These are phyloP conservation scores for Pichia exigua DNA, from an alignment of 805 yeast species.

Conservation along the genomic window DNA sequence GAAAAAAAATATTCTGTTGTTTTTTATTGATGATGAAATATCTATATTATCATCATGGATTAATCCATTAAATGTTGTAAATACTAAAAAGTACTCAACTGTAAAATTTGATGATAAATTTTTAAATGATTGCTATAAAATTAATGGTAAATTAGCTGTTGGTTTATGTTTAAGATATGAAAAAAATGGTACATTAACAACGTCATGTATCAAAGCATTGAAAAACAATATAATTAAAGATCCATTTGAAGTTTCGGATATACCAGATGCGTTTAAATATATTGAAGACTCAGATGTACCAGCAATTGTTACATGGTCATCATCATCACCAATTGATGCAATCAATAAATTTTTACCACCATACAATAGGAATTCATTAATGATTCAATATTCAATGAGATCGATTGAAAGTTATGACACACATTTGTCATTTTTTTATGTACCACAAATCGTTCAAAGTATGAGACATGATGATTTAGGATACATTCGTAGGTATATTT, in stretches of 20 bases:
- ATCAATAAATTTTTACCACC: constrained; percentile 78
- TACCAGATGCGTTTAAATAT: constrained; percentile 54
- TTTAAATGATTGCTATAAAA: constrained; percentile 49
- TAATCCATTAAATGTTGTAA: constrained; percentile 41
- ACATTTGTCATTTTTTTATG: constrained; percentile 86
- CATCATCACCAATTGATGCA: constrained; percentile 75
- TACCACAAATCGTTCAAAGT: constrained; percentile 95
- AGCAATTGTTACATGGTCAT: constrained; percentile 50
- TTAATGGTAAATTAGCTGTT: constrained; percentile 69
- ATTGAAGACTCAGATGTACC: constrained; percentile 26
- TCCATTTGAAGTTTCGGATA: constrained; percentile 52
- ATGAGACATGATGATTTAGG: constrained; percentile 77
- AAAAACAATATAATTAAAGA: constrained; percentile 39
- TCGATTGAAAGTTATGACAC: constrained; percentile 84
- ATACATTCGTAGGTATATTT: constrained; percentile 77
- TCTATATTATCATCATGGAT: constrained; percentile 71
- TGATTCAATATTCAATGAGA: constrained; percentile 83
- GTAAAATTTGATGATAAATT: constrained; percentile 33
- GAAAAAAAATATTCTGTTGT: constrained; percentile 48
- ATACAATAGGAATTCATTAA: constrained; percentile 52
- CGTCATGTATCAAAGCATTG: constrained; percentile 33
- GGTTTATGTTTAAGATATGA: constrained; percentile 54
- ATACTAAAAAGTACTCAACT: constrained; percentile 19
- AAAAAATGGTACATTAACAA: constrained; percentile 15
- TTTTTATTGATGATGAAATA: constrained; percentile 71